Base-by-base conservation (phyloP, 2,329 filamentous ascomycete species). In the Colletotrichum simmondsii region DNA sequence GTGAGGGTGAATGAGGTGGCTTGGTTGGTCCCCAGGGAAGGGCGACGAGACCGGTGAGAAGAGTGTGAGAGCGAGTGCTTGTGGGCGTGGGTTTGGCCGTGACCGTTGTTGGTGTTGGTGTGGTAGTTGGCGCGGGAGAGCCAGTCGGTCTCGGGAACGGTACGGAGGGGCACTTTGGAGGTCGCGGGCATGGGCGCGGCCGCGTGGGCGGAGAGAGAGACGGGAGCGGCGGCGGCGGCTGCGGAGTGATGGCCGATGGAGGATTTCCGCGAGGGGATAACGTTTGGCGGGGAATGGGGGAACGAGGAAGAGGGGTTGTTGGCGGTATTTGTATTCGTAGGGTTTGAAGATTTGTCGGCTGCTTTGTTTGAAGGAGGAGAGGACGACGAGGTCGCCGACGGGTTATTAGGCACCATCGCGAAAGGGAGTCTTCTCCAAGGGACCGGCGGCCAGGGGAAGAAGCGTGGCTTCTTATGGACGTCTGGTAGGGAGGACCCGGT, bases 251-350 rank as follows among this genome's bases (percentile, higher is more conserved):
- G 72, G 73, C 59, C 63, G 69, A 89, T 91, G 1, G 92, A 94
- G 68, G 93, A 95, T 58, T 92, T 94, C 75, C 93, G 89, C 3
- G 92, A 91, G 24, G 94, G 93, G 68, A 95, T 94, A 49, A 88
- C 87, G 80, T 90, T 91, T 66, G 92, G 91, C 11, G 82, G 81
- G 53, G 79, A 81, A 73, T 81, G 80, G 74, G 79, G 75, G 52
- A 78, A 76, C 46, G 74, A 62, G 65, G 52, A 7, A 22, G 42
- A 49, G 42, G 42, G 19, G 42, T 2, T 49, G 75, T 54, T 56
- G 32, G 14, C 37, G 37, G 16, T 42, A 76, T 68, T 70, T 75
- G 73, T 64, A 76, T 68, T 69, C 75, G 73, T 60, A 64, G 42
- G 22, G 19, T 53, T 35, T 19, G 63, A 26, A 26, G 59, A 24